These are phyloP conservation scores for Emmonsiellopsis sp. DNA, from an alignment of 2,329 filamentous ascomycete genomes.

Conservation along the genomic window DNA sequence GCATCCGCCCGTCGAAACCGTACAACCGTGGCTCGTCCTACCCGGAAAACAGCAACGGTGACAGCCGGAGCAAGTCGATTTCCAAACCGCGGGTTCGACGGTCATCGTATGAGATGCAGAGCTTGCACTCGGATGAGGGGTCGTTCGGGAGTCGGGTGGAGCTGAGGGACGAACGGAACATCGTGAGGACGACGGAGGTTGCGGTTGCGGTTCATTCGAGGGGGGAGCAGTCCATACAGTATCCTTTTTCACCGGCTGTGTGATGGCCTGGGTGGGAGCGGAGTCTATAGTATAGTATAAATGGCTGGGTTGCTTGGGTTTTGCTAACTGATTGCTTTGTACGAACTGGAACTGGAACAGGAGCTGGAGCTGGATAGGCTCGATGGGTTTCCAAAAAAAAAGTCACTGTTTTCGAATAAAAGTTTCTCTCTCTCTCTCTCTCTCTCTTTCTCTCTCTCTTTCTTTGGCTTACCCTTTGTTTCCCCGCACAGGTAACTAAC, in stretches of 20 bases:
- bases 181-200: slow-evolving; percentile 1
- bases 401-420: no score
- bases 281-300: neutral
- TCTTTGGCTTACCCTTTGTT: no score
- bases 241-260: neutral
- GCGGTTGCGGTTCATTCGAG: neutral
- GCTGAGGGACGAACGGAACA: neutral
- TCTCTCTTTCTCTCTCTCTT: no score
- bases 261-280: neutral
- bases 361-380: no score
- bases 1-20: neutral
- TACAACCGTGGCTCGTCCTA: neutral
- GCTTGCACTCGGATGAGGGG: neutral
- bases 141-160: neutral
- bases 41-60: neutral
- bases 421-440: no score
- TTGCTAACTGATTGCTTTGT: neutral
- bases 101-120: slow-evolving; percentile 1
- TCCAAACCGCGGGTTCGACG: neutral
- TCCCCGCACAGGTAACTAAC: no score
- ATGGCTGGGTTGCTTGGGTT: neutral
- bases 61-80: neutral
- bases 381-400: no score
- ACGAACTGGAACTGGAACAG: no score
- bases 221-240: neutral